Evolutionary conservation across 208 protist species (phyloP).

Genomic region (Acanthamoeba healyi): DNA sequence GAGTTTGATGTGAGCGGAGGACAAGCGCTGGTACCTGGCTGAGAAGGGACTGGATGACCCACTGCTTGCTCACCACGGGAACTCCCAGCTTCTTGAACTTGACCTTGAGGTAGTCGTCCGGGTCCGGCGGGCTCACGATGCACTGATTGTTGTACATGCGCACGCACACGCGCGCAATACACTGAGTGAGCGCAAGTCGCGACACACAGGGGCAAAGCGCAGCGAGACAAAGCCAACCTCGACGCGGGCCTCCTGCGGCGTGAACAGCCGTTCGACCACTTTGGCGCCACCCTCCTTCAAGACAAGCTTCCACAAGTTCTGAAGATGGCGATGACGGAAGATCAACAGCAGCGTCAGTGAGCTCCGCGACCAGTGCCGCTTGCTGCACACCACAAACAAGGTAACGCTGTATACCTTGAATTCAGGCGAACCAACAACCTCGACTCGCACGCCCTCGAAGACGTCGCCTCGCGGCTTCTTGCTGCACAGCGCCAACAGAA

Average conservation of each 20-base stretch:
- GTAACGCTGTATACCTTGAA: background rate
- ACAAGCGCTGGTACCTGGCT: background rate
- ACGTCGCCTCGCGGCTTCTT: conserved; percentile 23
- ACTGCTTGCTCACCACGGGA: conserved; percentile 44
- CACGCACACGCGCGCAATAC: background rate
- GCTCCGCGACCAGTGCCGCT: no score
- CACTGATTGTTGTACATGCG: background rate
- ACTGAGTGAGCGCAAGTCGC: background rate
- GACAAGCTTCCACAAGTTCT: conserved; percentile 41
- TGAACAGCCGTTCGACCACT: conserved; percentile 60
- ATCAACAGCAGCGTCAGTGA: no score
- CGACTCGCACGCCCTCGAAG: conserved; percentile 36
- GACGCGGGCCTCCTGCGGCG: conserved; percentile 20
- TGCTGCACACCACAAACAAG: no score
- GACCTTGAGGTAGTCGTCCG: conserved; percentile 29
- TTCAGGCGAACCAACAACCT: conserved; percentile 36
- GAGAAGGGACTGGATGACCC: conserved; percentile 59
- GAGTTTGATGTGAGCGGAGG: no score
- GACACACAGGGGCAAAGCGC: no score
- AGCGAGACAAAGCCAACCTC: no score
- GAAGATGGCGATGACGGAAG: background rate
- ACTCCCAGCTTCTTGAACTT: conserved; percentile 66
- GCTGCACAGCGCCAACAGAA: background rate
- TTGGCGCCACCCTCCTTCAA: conserved; percentile 61
- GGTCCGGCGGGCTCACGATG: conserved; percentile 61